Conservation (phyloP, 1,284 basidiomycete species). For the Cutaneotrichosporon dermatis region DNA sequence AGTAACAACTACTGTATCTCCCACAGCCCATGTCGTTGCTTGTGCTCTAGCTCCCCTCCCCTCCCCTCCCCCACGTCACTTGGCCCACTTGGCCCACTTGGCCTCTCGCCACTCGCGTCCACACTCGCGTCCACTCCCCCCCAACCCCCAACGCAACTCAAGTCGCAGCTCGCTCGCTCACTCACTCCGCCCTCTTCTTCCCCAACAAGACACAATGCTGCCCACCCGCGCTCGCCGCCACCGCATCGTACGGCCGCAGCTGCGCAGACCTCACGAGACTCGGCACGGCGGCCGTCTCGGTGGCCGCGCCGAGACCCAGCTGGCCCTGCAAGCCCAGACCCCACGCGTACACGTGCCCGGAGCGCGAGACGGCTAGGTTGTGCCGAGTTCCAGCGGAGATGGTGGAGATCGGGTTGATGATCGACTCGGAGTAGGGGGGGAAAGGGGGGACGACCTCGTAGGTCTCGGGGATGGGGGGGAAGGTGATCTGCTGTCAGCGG, state of each 20-base stretch:
- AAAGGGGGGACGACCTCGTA: constrained; percentile 50
- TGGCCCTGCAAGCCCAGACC: constrained; percentile 62
- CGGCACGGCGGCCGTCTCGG: constrained; percentile 57
- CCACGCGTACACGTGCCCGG: constrained; percentile 79
- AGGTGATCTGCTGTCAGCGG: constrained; percentile 52
- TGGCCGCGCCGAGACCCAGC: constrained; percentile 53
- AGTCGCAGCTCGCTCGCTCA: too few species aligned
- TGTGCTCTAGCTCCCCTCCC: too few species aligned
- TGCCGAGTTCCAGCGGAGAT: constrained; percentile 75
- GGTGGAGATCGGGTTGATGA: constrained; percentile 63
- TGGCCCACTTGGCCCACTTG: too few species aligned
- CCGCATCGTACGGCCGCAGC: constrained; percentile 49
- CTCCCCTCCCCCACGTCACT: too few species aligned
- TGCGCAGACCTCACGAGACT: constrained; percentile 54
- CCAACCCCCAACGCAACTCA: too few species aligned
- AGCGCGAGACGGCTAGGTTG: constrained; percentile 72
- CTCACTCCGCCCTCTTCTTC: constrained; percentile 9
- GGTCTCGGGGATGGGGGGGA: constrained; percentile 56
- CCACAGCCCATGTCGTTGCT: too few species aligned
- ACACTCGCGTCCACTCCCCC: too few species aligned
- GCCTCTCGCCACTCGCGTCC: too few species aligned
- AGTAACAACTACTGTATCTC: too few species aligned
- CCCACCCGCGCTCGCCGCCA: constrained; percentile 50
- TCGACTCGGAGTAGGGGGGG: constrained; percentile 46
- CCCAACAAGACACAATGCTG: constrained; percentile 51